Evolutionary conservation across 352 stramenopile genomes (phyloP).

Genomic region (Phytophthora foliorum): DNA sequence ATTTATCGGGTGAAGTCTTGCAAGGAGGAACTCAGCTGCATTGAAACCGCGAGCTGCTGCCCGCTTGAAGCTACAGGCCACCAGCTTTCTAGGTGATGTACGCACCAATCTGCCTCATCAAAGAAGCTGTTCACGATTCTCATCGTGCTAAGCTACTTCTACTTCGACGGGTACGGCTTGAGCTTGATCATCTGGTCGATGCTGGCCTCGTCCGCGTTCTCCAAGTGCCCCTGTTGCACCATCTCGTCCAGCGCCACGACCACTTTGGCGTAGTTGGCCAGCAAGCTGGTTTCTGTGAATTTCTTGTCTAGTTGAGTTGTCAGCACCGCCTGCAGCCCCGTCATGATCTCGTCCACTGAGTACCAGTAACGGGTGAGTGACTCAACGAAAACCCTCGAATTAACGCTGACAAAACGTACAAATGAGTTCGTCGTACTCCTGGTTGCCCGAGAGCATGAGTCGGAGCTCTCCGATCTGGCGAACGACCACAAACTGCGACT

Average conservation of each 20-base stretch:
- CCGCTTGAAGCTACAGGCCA: background rate
- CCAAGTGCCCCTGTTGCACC: constrained; percentile 66
- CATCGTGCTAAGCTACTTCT: constrained; percentile 3
- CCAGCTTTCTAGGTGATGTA: background rate
- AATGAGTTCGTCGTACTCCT: constrained; percentile 81
- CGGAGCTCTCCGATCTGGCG: constrained; percentile 68
- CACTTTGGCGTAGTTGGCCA: constrained; percentile 73
- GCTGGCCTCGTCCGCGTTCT: constrained; percentile 57
- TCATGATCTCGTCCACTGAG: constrained; percentile 70
- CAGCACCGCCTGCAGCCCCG: constrained; percentile 56
- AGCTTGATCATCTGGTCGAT: constrained; percentile 63
- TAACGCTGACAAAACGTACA: constrained; percentile 44
- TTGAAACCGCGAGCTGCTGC: background rate
- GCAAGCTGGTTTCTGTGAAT: constrained; percentile 61
- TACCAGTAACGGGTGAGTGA: background rate
- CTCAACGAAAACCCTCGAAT: background rate
- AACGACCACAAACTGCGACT: constrained; percentile 69
- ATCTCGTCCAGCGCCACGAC: constrained; percentile 76
- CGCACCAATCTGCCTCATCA: background rate
- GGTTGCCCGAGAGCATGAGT: constrained; percentile 64
- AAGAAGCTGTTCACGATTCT: background rate
- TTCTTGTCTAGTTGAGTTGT: constrained; percentile 77
- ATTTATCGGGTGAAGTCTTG: background rate
- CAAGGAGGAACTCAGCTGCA: background rate
- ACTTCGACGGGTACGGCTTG: constrained; percentile 44